Base-by-base conservation (phyloP, 257 asterid species). In the Solanum sitiens region DNA sequence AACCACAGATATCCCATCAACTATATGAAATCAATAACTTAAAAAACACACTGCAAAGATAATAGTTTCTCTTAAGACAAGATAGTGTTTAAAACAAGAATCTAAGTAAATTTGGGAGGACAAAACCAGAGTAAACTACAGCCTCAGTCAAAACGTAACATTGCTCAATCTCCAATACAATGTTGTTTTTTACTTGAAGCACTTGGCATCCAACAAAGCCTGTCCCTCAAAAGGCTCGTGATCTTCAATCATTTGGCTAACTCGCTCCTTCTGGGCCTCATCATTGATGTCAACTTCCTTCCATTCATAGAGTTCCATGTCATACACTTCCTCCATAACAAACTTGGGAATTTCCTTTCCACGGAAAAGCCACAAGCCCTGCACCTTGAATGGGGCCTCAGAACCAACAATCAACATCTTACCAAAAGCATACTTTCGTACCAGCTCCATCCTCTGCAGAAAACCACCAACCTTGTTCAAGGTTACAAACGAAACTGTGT, bases 281-380 rank as follows among this genome's bases (percentile, higher is more conserved):
- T 94, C 98, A 1, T n/a, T 94, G 89, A 96, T 92, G 85, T 96
- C 97, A 0, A 91, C 98, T 93, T 96, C 88, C 47, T 91, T 94
- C 99, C 98, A 96, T 33, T 94, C 97, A 27, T 95, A 95, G 25
- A 96, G 94, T 80, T 95, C 99, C 99, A 94, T 96, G 88, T 96
- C 99, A 70, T 95, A 96, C 18, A 95, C 94, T 91, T 94, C 98
- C 4, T 96, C 98, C 83, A 96, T 83, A 16, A 96, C 87, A 33
- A 94, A 96, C 89, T 94, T 92, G 9, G 99, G 98, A 83, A 95
- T 92, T 86, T 96, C 98, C 39, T 92, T 88, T 11, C 99, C 98
- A 1, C 99, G 91, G 94, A 96, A 96, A 44, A 96, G 96, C 99
- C 99, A 96, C 91, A 96, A 65, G 2, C 99, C 99, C 94, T 96